Evolutionary conservation across 1,284 basidiomycete genomes (phyloP), one percentile per base, ranked within the genome.

Genomic region (Leccinum fallax): DNA sequence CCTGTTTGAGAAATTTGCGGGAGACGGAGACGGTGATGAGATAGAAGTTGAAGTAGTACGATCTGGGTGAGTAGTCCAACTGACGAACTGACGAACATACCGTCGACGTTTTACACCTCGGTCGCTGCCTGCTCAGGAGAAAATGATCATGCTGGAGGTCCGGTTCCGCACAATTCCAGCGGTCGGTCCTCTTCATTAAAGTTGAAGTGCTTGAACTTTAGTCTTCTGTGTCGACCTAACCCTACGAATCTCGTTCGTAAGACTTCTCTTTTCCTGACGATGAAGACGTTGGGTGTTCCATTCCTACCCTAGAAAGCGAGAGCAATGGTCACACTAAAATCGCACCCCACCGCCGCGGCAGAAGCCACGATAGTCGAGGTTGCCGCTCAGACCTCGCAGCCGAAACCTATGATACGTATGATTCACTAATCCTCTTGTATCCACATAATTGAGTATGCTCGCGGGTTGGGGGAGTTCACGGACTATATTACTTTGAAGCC

Each of bases 281-380:
- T 51, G 70, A 71, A 51, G 70, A 72, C 72, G 32, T 32, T 32
- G 75, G 75, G 49, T 77, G 80, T 38, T 79, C 79, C 38, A 73
- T 83, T 8, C 79, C 80, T 34, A 79, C 78, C 26, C 63, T 69
- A 62, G 80, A 83, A 61, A 81, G 80, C 58, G 82, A 81, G 57
- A 78, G 77, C 55, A 76, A 70, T 53, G 77, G 79, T n/a, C 83
- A 82, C n/a, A 80, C 81, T 43, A 84, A 56, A 71, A 77, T 54
- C 69, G 59, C 32, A 73, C 71, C 24, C 70, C 77, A 5, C 56
- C 78, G 24, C 76, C 75, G 62, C 72, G 68, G 58, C 73, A 72
- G 63, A 76, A 75, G 60, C 61, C 61, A 63, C 57, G 53, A 64
- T 64, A 63, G 60, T 58, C 61, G 21, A 61, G 62, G 59, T 62